Evolutionary conservation across 148 eudicot species (phyloP).

Genomic region (Cornus florida): DNA sequence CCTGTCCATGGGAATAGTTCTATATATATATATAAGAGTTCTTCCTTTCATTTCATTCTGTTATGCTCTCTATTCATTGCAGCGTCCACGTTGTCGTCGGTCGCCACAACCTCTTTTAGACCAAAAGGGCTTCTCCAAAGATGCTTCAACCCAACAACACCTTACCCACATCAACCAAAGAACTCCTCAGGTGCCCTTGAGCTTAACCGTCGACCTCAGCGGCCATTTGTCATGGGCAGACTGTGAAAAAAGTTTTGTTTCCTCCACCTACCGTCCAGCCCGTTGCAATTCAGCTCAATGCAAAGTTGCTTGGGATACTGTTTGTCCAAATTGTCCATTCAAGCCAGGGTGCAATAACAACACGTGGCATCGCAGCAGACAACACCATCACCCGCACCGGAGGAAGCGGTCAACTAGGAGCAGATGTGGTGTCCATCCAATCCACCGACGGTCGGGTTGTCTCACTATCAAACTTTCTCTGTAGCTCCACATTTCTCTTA

Average conservation of each 20-base stretch:
- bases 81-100: constrained; percentile 8
- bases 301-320: constrained; percentile 20
- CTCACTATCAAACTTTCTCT: constrained; percentile 22
- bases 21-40: no score
- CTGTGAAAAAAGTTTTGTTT: constrained; percentile 32
- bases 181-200: constrained; percentile 41
- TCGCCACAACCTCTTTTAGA: constrained; percentile 17
- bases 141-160: constrained; percentile 45
- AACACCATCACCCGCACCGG: constrained; percentile 24
- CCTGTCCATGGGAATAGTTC: no score
- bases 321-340: constrained; percentile 13
- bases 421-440: constrained; percentile 31
- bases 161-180: constrained; percentile 35
- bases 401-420: constrained; percentile 22
- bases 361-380: constrained; percentile 20
- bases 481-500: constrained; percentile 24
- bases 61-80: constrained; percentile 5
- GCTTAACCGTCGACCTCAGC: constrained; percentile 44
- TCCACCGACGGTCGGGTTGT: constrained; percentile 34
- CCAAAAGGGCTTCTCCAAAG: constrained; percentile 49
- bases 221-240: constrained; percentile 41
- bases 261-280: constrained; percentile 45
- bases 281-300: constrained; percentile 54
- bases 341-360: constrained; percentile 31
- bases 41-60: constrained; percentile 3